A percentile compares a stretch with the other conserved stretches of the same genome.
Evolutionary conservation across 2,329 filamentous ascomycete genomes (phyloP).

Genomic region (Arthrobotrys iridis): DNA sequence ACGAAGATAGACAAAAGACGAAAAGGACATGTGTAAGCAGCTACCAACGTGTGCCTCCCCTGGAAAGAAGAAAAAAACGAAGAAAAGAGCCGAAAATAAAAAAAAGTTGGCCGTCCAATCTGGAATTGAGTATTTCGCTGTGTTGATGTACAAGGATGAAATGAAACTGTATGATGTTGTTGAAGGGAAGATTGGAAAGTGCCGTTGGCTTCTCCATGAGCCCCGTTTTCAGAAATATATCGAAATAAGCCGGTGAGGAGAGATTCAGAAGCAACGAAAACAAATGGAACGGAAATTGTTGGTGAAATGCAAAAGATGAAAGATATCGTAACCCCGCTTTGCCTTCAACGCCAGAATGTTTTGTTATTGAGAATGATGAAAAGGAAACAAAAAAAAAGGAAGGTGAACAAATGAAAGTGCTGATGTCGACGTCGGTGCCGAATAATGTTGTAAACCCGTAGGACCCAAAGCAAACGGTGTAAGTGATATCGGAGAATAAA

Average conservation of each 20-base stretch:
- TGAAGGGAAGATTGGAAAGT: background rate
- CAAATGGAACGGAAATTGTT: background rate
- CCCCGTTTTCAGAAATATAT: background rate
- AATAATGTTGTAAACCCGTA: background rate
- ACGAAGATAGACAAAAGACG: background rate
- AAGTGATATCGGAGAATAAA: background rate
- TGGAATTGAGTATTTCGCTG: background rate
- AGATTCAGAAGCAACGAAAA: background rate
- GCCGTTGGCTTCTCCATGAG: background rate
- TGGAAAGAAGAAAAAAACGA: background rate
- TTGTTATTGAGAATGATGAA: conserved; percentile 11
- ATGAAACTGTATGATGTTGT: background rate
- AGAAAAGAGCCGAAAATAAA: too few species aligned
- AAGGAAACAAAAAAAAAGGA: background rate
- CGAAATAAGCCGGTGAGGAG: background rate
- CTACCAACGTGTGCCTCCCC: background rate
- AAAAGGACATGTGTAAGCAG: background rate
- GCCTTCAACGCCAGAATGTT: conserved; percentile 26
- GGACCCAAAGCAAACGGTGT: background rate
- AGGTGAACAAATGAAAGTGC: conserved; percentile 9
- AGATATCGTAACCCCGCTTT: conserved; percentile 10
- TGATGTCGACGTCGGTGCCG: background rate
- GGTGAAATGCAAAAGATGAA: background rate
- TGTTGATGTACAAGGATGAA: background rate
- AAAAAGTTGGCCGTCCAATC: background rate